phyloP scores from a whole-genome alignment of 495 filamentous ascomycete genomes.

The Aspergillus nidulans region DNA sequence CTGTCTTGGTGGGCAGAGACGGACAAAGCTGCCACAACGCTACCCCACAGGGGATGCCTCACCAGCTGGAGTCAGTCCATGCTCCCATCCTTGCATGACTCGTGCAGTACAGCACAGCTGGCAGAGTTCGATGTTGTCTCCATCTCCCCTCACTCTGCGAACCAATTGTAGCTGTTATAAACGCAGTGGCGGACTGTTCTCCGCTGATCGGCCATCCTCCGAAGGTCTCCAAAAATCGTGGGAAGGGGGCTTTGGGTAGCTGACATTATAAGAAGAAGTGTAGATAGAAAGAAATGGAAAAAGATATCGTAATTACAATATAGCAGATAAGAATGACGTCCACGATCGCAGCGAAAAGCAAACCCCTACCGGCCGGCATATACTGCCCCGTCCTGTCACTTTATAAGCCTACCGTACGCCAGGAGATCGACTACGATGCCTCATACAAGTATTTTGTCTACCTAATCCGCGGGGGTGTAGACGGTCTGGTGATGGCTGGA shows the following conservation, averaged over 20 bases:
- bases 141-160: background rate
- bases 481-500: slow-evolving; percentile 53
- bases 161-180: background rate
- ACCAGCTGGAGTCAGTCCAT: background rate
- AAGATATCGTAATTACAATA: background rate
- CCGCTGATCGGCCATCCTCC: background rate
- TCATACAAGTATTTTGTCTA: slow-evolving; percentile 32
- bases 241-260: too few species aligned
- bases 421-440: slow-evolving; percentile 39
- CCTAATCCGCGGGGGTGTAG: slow-evolving; percentile 32
- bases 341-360: slow-evolving; percentile 18
- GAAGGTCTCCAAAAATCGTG: background rate
- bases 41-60: background rate
- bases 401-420: slow-evolving; percentile 26
- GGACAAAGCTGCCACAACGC: background rate
- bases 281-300: too few species aligned
- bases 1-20: background rate
- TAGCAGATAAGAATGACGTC: slow-evolving; percentile 16
- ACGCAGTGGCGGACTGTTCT: background rate
- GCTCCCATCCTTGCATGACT: background rate
- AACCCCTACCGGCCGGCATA: slow-evolving; percentile 31
- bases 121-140: background rate
- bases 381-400: slow-evolving; percentile 39
- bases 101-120: too few species aligned
- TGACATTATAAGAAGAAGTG: too few species aligned